Evolutionary conservation across 331 rosid species (phyloP).

Genomic region (Pyrus hybrid): DNA sequence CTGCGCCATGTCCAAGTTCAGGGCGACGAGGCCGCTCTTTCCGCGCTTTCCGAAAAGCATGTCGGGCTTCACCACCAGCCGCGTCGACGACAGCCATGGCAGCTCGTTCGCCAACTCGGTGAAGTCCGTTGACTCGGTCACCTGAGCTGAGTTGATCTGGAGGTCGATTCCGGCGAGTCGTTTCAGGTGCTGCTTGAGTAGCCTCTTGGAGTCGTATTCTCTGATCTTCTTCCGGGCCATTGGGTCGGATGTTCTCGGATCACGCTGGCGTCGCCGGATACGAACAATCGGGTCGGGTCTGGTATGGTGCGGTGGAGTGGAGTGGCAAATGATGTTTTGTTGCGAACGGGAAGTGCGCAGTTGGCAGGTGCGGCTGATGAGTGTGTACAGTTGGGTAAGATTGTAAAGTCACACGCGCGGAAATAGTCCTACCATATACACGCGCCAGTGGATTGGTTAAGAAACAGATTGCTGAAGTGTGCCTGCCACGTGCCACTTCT

Average conservation of each 20-base stretch:
- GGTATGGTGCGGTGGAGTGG: not conserved
- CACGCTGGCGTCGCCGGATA: not conserved
- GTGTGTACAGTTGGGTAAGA: not conserved
- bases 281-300: not conserved
- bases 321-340: not conserved
- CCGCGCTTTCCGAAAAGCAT: slow-evolving; percentile 87
- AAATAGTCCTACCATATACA: not conserved
- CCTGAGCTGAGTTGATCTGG: slow-evolving; percentile 65
- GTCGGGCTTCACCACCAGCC: slow-evolving; percentile 69
- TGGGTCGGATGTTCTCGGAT: too few relatives aligned
- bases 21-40: slow-evolving; percentile 73
- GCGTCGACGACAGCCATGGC: slow-evolving; percentile 63
- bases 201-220: slow-evolving; percentile 74
- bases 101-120: slow-evolving; percentile 48
- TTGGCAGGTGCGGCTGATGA: not conserved
- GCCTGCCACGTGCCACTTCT: not conserved
- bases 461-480: too few relatives aligned
- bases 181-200: slow-evolving; percentile 63
- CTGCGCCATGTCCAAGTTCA: slow-evolving; percentile 62
- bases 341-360: not conserved
- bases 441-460: not conserved
- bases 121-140: slow-evolving; percentile 55
- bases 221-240: slow-evolving; percentile 64
- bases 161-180: slow-evolving; percentile 55
- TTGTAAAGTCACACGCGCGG: not conserved